These are phyloP conservation scores for Solanum chilense DNA, from an alignment of 257 asterid species.

Conservation along the genomic window DNA sequence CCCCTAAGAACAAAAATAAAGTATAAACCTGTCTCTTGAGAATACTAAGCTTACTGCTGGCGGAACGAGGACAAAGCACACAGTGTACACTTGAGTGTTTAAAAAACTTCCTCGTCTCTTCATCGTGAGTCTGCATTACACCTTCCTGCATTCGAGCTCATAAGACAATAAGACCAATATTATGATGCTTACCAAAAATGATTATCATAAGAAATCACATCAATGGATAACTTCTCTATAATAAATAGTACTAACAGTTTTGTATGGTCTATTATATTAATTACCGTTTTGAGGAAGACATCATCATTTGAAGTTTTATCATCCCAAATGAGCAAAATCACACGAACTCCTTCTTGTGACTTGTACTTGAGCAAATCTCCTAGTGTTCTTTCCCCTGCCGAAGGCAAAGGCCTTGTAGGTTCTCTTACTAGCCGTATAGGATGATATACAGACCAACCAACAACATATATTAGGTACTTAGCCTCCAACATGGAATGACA, in stretches of 20 bases:
- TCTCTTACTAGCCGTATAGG: conserved; percentile 62
- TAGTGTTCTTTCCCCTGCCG: conserved; percentile 34
- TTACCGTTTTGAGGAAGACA: conserved; percentile 64
- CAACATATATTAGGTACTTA: conserved; percentile 52
- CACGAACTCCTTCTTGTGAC: conserved; percentile 94
- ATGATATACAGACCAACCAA: conserved; percentile 71
- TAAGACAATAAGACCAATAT: background rate
- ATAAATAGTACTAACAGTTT: background rate
- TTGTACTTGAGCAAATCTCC: conserved; percentile 84
- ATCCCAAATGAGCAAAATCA: conserved; percentile 90
- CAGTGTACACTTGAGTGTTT: conserved; percentile 88
- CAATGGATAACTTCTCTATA: too few species aligned
- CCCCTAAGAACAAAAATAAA: background rate
- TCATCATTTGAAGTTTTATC: conserved; percentile 88
- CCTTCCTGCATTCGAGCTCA: conserved; percentile 48
- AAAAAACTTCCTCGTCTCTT: conserved; percentile 86
- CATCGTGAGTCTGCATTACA: conserved; percentile 95
- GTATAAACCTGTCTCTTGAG: conserved; percentile 87
- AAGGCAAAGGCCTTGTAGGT: conserved; percentile 59
- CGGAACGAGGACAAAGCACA: conserved; percentile 88
- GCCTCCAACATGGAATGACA: conserved; percentile 69
- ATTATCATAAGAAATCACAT: background rate
- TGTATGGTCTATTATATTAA: background rate
- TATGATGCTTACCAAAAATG: background rate
- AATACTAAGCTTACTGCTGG: conserved; percentile 95